Evolutionary conservation across 2,329 filamentous ascomycete species (phyloP).

Genomic region (Aspergillus tanneri): DNA sequence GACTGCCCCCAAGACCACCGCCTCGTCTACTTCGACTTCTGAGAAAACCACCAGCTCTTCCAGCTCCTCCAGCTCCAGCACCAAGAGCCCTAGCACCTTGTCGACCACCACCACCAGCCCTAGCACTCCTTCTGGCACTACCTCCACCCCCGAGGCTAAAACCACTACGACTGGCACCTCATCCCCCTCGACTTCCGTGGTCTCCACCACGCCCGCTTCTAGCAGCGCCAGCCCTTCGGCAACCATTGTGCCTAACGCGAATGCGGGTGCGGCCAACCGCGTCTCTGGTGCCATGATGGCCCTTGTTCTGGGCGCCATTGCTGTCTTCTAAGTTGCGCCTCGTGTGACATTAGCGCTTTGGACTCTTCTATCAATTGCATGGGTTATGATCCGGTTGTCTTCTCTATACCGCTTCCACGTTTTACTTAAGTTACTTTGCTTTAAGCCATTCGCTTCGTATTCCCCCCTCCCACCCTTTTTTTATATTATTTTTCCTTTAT

Average conservation of each 20-base stretch:
- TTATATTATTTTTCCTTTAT: neutral
- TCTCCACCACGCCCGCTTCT: conserved; percentile 22
- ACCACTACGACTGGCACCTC: conserved; percentile 21
- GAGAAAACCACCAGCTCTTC: conserved; percentile 23
- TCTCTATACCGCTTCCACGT: neutral
- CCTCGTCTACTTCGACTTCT: too few species aligned
- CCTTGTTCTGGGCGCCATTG: conserved; percentile 34
- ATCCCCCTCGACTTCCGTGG: conserved; percentile 14
- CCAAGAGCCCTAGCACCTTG: conserved; percentile 19
- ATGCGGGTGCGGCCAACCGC: conserved; percentile 32
- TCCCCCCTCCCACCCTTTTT: neutral
- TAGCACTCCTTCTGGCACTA: conserved; percentile 20
- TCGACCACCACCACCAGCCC: conserved; percentile 20
- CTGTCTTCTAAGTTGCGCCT: conserved; percentile 32
- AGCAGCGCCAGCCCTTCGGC: conserved; percentile 22
- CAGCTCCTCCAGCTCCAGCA: conserved; percentile 24
- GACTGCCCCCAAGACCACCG: conserved; percentile 20
- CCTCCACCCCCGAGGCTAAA: conserved; percentile 12
- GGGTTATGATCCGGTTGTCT: neutral
- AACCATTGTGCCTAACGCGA: conserved; percentile 30
- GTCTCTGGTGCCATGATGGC: conserved; percentile 39
- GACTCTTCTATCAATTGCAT: conserved; percentile 1
- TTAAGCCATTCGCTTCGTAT: conserved; percentile 3
- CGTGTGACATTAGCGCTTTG: neutral
- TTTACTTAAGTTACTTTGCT: conserved; percentile 1